phyloP scores from a whole-genome alignment of 2,329 filamentous ascomycete genomes.

The Microcyclospora pomicola region DNA sequence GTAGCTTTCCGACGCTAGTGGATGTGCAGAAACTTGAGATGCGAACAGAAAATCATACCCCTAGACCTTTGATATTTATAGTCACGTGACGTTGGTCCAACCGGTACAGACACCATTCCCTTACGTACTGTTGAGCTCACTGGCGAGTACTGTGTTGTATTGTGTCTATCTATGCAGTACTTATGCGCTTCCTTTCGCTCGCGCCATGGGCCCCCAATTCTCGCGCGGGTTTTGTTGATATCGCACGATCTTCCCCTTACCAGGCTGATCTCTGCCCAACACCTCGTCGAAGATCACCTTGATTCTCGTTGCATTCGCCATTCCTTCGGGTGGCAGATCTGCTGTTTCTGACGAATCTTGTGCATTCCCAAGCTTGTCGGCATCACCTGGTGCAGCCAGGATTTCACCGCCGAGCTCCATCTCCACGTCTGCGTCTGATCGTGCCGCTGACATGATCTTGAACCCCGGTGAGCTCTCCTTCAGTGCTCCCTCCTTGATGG shows the following conservation, averaged over 20 bases:
- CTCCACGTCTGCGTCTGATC: constrained; percentile 2
- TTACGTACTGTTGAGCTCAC: too few species aligned
- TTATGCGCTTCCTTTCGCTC: constrained; percentile 28
- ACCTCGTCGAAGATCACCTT: constrained; percentile 66
- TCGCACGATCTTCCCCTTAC: constrained; percentile 53
- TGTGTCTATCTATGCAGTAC: too few species aligned
- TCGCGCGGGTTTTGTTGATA: constrained; percentile 84
- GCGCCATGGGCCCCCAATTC: constrained; percentile 80
- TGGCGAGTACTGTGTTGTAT: too few species aligned
- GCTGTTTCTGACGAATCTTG: constrained; percentile 1
- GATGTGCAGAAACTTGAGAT: too few species aligned
- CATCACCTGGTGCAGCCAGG: neutral
- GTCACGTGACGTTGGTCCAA: too few species aligned
- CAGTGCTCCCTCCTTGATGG: constrained; percentile 59
- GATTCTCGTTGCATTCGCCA: constrained; percentile 28
- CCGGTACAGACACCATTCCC: too few species aligned
- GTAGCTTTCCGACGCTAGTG: too few species aligned
- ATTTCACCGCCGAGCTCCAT: constrained; percentile 3
- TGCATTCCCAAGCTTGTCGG: constrained; percentile 13
- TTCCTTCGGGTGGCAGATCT: constrained; percentile 1
- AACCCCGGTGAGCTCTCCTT: constrained; percentile 58
- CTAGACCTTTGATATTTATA: too few species aligned
- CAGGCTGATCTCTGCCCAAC: constrained; percentile 56
- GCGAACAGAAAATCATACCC: too few species aligned
- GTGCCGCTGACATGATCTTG: constrained; percentile 37